phyloP scores from a whole-genome alignment of 345 rosid species.

The Eucalyptus sp. region DNA sequence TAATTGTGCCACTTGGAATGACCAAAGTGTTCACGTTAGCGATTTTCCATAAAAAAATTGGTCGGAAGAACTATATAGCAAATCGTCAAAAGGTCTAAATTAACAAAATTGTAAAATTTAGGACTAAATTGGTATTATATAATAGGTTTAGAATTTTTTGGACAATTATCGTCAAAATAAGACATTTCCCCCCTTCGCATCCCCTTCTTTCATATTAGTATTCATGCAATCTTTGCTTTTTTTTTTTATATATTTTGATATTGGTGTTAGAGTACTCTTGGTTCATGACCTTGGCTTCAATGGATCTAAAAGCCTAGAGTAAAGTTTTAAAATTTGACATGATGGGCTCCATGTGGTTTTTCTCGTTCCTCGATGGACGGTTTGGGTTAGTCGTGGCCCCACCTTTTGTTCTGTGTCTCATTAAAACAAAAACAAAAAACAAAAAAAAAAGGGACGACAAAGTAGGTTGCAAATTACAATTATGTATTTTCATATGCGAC shows the following conservation, averaged over 20 bases:
- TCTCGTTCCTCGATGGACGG: not conserved
- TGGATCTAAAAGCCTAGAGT: not conserved
- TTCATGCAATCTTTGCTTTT: not conserved
- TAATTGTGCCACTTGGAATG: not conserved
- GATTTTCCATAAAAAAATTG: not conserved
- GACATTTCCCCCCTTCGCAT: not conserved
- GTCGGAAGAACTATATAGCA: fast-evolving
- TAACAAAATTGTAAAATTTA: not conserved
- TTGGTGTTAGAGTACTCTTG: not conserved
- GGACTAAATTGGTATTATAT: not conserved
- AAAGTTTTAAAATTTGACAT: not conserved
- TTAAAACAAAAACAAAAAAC: not conserved
- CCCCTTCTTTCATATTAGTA: not conserved
- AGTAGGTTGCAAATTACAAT: too few species aligned
- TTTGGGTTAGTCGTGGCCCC: not conserved
- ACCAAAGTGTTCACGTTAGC: fast-evolving
- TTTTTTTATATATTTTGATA: not conserved
- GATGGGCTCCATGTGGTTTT: not conserved
- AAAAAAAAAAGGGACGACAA: too few species aligned
- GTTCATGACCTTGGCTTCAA: not conserved
- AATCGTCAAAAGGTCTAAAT: not conserved
- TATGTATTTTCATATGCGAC: not conserved
- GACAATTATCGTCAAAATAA: not conserved
- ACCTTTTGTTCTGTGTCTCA: not conserved
- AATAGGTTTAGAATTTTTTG: not conserved